These are phyloP conservation scores for Gigaspora rosea DNA, from an alignment of 192 early-diverging fungal species.

Conservation along the genomic window DNA sequence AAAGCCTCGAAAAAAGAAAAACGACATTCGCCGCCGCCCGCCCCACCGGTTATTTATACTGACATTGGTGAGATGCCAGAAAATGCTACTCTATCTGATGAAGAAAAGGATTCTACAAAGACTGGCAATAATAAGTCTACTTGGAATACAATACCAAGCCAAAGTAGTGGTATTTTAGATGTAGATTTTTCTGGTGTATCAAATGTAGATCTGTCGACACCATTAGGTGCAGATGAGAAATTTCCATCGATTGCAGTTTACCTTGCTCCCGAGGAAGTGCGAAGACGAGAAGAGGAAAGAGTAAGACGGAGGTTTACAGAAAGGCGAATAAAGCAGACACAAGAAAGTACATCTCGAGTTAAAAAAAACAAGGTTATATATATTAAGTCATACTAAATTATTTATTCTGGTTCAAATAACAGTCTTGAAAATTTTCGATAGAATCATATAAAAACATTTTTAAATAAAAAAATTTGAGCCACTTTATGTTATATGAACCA, in stretches of 20 bases:
- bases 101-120: conserved; percentile 36
- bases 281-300: conserved; percentile 49
- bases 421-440: no score
- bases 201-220: conserved; percentile 54
- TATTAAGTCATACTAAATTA: no score
- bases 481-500: no score
- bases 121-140: neutral
- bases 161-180: conserved; percentile 42
- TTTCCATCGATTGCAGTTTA: conserved; percentile 57
- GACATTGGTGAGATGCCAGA: conserved; percentile 62
- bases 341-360: neutral
- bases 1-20: conserved; percentile 36
- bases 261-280: conserved; percentile 55
- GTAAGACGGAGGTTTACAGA: conserved; percentile 38
- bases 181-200: conserved; percentile 44
- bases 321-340: neutral
- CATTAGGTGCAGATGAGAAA: conserved; percentile 55
- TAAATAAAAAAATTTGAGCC: no score
- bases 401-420: no score
- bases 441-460: no score
- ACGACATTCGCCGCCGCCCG: conserved; percentile 34
- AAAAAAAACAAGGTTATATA: conserved; percentile 5
- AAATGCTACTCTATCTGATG: conserved; percentile 56
- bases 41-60: conserved; percentile 49
- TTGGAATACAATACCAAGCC: neutral